Evolutionary conservation across 768 basidiomycete species (phyloP), one percentile per base, ranked within the genome.

Genomic region (Thelephora ganbajun): DNA sequence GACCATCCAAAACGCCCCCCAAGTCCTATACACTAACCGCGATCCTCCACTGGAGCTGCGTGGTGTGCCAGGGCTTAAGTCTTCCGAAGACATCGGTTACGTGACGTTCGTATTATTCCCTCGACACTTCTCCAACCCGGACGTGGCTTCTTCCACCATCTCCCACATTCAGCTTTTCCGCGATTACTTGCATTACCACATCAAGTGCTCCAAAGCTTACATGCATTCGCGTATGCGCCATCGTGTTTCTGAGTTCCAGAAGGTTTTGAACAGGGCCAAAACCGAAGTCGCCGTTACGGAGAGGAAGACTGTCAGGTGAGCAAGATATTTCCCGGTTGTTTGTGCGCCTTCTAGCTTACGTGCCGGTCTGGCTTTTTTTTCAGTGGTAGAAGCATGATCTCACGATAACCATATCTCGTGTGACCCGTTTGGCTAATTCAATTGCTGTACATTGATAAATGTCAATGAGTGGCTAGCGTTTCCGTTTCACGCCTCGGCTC

Each of bases 171-270:
- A 97, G 61, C 70, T 94, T 20, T 98, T 99, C 83, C 79, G 96
- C 48, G 91, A 97, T 64, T 97, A 97, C 60, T 71, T 99, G n/a
- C 96, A 99, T 66, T 98, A 98, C 65, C 94, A 98, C 61, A 96
- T 99, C 74, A 98, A 94, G 59, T 93, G 91, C 61, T 92, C 84
- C 46, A 97, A 97, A 64, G 96, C 94, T 0, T 98, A 99, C 67
- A 94, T 99, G 90, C 94, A 98, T 66, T 93, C 90, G 2, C 74
- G 96, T 41, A 93, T 98, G 91, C 74, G 96, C 51, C 74, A 83
- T 56, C 80, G 96, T 9, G 96, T 96, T 11, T 77, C 85, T 1
- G 90, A 96, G 64, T 98, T 99, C 72, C 86, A 90, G 66, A 91
- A 91, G 64, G 80, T 99, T 45, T 66, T 99, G 59, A 98, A 98